Evolutionary conservation across 2,329 filamentous ascomycete genomes (phyloP).

Genomic region (Pseudocercospora fijiensis): DNA sequence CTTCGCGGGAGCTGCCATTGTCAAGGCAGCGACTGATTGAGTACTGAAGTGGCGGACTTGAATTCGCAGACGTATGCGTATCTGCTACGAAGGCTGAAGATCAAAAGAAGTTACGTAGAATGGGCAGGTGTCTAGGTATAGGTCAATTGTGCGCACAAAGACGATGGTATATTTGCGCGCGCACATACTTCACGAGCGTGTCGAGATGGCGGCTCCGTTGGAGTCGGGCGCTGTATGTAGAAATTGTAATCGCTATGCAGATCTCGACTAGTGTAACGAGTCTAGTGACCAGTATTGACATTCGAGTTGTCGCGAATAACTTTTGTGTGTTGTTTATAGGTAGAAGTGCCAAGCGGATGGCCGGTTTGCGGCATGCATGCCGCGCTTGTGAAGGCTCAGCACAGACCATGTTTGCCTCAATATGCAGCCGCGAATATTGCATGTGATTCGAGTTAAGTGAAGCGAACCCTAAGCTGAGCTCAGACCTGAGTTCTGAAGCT

Average conservation of each 20-base stretch:
- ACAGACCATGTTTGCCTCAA: background rate
- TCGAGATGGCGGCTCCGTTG: background rate
- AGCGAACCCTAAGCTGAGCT: background rate
- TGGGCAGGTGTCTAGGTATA: background rate
- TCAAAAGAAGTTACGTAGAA: background rate
- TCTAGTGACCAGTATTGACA: background rate
- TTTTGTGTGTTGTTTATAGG: background rate
- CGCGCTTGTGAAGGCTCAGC: background rate
- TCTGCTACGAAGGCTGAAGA: too few species aligned
- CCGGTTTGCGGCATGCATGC: background rate
- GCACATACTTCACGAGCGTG: background rate
- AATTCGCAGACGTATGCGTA: too few species aligned
- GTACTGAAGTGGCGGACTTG: too few species aligned
- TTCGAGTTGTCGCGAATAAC: background rate
- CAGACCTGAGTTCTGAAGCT: background rate
- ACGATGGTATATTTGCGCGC: background rate
- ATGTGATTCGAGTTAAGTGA: background rate
- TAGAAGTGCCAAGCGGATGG: background rate
- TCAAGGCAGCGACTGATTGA: too few species aligned
- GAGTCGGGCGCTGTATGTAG: background rate
- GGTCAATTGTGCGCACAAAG: background rate
- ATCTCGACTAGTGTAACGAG: background rate
- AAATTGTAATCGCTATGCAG: background rate
- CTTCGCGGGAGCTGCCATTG: background rate
- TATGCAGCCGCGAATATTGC: background rate